phyloP scores from a whole-genome alignment of 2,329 filamentous ascomycete genomes.

The Fusarium equiseti region DNA sequence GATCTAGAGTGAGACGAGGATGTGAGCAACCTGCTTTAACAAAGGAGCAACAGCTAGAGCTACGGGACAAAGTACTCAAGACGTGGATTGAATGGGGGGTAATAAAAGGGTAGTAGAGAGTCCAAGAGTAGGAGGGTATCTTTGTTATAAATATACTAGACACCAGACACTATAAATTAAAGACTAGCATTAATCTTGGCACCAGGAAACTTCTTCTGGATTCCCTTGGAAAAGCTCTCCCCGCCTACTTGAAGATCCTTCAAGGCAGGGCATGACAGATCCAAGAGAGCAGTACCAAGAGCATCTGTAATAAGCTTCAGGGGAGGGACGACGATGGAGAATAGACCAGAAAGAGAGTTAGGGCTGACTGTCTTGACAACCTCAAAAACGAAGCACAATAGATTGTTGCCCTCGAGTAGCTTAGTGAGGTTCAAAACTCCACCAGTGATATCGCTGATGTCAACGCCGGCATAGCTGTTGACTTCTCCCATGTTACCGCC shows the following conservation, averaged over 20 bases:
- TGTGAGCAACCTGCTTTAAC: neutral
- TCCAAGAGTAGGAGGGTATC: neutral
- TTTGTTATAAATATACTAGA: neutral
- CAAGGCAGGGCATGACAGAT: conserved; percentile 12
- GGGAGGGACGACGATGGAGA: conserved; percentile 2
- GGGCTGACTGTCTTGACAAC: conserved; percentile 14
- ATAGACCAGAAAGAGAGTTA: conserved; percentile 10
- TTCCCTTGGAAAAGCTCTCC: neutral
- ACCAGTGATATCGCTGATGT: conserved; percentile 6
- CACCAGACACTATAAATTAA: neutral
- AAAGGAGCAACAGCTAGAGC: neutral
- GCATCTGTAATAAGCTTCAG: conserved; percentile 8
- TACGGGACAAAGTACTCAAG: neutral
- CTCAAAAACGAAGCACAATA: conserved; percentile 25
- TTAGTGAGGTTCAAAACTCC: conserved; percentile 24
- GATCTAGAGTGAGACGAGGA: neutral
- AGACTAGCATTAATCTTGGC: neutral
- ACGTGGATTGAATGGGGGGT: conserved; percentile 6
- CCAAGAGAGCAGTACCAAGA: neutral
- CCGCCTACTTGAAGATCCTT: conserved; percentile 19
- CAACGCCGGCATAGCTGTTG: conserved; percentile 19
- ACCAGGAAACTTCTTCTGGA: conserved; percentile 9
- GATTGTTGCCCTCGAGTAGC: conserved; percentile 18
- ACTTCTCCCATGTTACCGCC: conserved; percentile 24
- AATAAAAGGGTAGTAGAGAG: neutral